A percentile compares a stretch with the other conserved stretches of the same genome.
Conservation (phyloP, 805 yeast genomes). For the Babjeviella inositovora region DNA sequence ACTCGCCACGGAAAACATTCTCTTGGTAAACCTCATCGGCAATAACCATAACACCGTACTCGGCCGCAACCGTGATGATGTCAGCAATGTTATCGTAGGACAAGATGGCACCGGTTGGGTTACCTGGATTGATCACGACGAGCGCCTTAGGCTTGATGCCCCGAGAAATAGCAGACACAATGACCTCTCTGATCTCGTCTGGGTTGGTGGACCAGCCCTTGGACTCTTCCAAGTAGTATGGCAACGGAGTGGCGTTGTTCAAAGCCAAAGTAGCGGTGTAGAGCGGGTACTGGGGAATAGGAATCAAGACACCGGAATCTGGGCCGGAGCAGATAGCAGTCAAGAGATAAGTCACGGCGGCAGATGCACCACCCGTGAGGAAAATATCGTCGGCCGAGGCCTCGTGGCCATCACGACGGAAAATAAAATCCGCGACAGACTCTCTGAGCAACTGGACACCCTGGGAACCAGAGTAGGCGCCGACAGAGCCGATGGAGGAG, state of each 20-base stretch:
- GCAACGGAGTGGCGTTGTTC: conserved; percentile 68
- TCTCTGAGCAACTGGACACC: conserved; percentile 64
- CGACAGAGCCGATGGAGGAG: conserved; percentile 60
- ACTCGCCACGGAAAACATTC: conserved; percentile 71
- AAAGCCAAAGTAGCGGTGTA: conserved; percentile 91
- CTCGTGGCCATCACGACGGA: conserved; percentile 59
- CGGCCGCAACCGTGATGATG: conserved; percentile 68
- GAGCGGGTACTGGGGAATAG: conserved; percentile 96
- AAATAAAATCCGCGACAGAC: conserved; percentile 69
- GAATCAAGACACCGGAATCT: conserved; percentile 70
- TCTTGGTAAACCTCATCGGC: conserved; percentile 99
- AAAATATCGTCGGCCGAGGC: conserved; percentile 62
- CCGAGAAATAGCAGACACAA: conserved; percentile 25
- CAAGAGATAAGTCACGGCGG: conserved; percentile 74
- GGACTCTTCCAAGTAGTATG: conserved; percentile 73
- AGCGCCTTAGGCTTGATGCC: conserved; percentile 60
- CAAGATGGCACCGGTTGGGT: conserved; percentile 90
- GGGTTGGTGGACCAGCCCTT: conserved; percentile 77
- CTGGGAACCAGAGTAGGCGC: conserved; percentile 91
- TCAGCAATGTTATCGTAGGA: conserved; percentile 48
- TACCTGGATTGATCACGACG: conserved; percentile 95
- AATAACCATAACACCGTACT: conserved; percentile 68
- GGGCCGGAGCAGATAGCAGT: conserved; percentile 54
- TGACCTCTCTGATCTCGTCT: conserved; percentile 36
- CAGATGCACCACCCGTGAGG: conserved; percentile 88